phyloP scores from a whole-genome alignment of 73 alveolate species.

The Blepharisma stoltei region DNA sequence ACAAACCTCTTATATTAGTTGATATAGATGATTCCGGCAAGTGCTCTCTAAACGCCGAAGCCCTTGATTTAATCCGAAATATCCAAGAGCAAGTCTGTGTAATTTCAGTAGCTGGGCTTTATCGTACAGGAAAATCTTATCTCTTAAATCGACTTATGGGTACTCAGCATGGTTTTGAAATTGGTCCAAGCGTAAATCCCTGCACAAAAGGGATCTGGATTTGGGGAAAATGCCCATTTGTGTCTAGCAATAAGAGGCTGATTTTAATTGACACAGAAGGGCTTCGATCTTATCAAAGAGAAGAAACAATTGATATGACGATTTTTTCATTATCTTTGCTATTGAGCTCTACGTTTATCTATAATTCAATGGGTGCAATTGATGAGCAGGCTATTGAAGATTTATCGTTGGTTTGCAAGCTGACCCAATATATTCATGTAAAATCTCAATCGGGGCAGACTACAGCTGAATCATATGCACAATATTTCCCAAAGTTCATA shows the following conservation, averaged over 20 bases:
- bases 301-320: constrained; percentile 83
- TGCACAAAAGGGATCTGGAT: constrained; percentile 99
- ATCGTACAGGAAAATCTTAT: constrained; percentile 90
- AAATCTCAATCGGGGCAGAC: constrained; percentile 56
- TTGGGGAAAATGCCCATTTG: constrained; percentile 93
- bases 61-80: constrained; percentile 48
- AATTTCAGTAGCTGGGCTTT: constrained; percentile 86
- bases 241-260: constrained; percentile 35
- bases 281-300: constrained; percentile 89
- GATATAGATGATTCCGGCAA: constrained; percentile 53
- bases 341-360: constrained; percentile 80
- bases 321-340: constrained; percentile 86
- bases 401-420: constrained; percentile 79
- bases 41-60: constrained; percentile 56
- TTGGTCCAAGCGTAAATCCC: constrained; percentile 91
- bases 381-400: constrained; percentile 84
- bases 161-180: constrained; percentile 93
- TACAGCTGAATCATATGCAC: constrained; percentile 32
- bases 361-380: constrained; percentile 94
- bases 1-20: constrained; percentile 56
- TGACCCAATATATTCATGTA: constrained; percentile 87
- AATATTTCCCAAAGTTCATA: constrained; percentile 91
- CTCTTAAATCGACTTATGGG: constrained; percentile 80
- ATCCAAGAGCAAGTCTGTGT: constrained; percentile 60
- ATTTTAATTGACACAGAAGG: constrained; percentile 95